Base-by-base conservation (phyloP, 2,329 filamentous ascomycete species). In the Ophiostoma quercus region DNA sequence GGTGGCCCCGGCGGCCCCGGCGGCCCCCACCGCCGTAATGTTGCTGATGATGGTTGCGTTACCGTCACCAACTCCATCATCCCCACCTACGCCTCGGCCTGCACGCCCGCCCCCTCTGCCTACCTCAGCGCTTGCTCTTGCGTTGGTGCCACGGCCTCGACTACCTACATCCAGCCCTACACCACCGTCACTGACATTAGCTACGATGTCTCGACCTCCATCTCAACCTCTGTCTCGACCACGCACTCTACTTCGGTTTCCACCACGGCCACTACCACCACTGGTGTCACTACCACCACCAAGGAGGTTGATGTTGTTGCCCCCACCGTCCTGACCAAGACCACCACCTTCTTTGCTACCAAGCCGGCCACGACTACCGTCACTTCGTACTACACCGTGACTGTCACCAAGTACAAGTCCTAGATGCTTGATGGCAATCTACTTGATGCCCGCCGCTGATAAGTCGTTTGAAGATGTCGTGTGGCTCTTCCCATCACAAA, bases 71-170 rank as follows among this genome's bases (percentile, higher is more conserved):
- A 16, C 39, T 32, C 65, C 7, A 25, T 69, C 14, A 12, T 39
- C 14, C 60, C 60, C 41, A 54, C 60, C 43, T 69, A 69, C 14
- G 68, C 68, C 6, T 37, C 68, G 39, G 68, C 60, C 41, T 69
- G 68, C 62, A 54, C 29, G 2, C 19, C 68, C 5, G 9, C 37
- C 57, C 9, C 37, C 8, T 60, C 47, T 29, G 67, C 57, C 1
- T 69, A 69, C 43, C 34, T 39, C 29, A 69, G 68, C 41, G 68
- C 68, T 16, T 69, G 68, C 60, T 41, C 41, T 62, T 69, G 68
- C 68, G 43, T 41, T 29, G 60, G 68, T 5, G 68, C 19, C 4
- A 54, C 60, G 11, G 29, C 41, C 19, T 32, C 68, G 19, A 39
- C 19, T 19, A 66, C n/a, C 41, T 66, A 43, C 11, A 69, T 34